These are phyloP conservation scores for Globisporangium yorkense DNA, from an alignment of 352 stramenopile genomes.

Conservation along the genomic window DNA sequence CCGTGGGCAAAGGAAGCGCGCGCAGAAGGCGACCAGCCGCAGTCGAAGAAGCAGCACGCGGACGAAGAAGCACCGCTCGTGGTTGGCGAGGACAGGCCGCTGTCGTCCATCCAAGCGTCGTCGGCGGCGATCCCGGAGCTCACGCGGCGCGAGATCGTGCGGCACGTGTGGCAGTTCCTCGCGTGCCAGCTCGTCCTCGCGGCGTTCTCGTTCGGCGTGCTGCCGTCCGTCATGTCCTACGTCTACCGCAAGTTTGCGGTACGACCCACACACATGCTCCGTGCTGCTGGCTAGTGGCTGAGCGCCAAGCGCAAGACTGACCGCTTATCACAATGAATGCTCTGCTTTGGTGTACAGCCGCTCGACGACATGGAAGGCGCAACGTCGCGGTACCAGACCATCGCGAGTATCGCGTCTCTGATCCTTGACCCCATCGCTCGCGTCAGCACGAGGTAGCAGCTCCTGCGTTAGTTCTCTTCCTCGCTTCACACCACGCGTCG, in stretches of 20 bases:
- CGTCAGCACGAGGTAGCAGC: constrained; percentile 28
- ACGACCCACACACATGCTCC: constrained; percentile 2
- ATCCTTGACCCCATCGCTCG: constrained; percentile 45
- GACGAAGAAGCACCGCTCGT: constrained; percentile 28
- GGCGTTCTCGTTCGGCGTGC: constrained; percentile 55
- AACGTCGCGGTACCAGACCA: constrained; percentile 49
- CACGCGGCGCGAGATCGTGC: constrained; percentile 22
- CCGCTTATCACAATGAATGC: too few relatives aligned
- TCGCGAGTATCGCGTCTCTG: constrained; percentile 41
- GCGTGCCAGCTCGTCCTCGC: constrained; percentile 49
- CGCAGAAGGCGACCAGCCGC: neutral
- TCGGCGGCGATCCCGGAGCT: constrained; percentile 5
- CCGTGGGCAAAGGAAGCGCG: constrained; percentile 21
- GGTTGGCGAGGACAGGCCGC: constrained; percentile 1
- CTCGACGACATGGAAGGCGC: constrained; percentile 22
- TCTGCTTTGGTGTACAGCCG: constrained; percentile 16
- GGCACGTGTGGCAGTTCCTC: constrained; percentile 41
- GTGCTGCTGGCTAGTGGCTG: too few relatives aligned
- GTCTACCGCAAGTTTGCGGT: constrained; percentile 71
- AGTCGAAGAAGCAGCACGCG: constrained; percentile 1
- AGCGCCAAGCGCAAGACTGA: too few relatives aligned
- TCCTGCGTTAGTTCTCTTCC: too few relatives aligned
- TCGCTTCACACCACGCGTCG: too few relatives aligned
- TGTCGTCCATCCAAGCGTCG: constrained; percentile 6
- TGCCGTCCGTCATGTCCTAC: constrained; percentile 69